These are phyloP conservation scores for Erythrophleum fordii DNA, from an alignment of 306 rosid species.

Conservation along the genomic window DNA sequence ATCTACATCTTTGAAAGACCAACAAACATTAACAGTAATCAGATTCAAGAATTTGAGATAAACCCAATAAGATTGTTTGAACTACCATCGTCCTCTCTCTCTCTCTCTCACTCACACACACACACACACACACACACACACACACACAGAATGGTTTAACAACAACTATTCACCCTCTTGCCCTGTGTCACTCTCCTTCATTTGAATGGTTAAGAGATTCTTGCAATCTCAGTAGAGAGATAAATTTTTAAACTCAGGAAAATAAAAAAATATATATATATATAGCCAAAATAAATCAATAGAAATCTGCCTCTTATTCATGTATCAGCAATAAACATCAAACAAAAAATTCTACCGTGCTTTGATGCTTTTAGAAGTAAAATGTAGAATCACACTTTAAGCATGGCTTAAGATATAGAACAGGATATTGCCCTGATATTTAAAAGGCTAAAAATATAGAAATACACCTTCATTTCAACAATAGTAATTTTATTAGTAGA, in stretches of 20 bases:
- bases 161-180: not conserved
- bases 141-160: not conserved
- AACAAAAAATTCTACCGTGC: not conserved
- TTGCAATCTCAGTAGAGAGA: conserved; percentile 5
- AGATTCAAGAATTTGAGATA: conserved; percentile 30
- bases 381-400: conserved; percentile 14
- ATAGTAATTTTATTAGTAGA: conserved; percentile 14
- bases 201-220: not conserved
- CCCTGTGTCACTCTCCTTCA: not conserved
- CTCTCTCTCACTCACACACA: too few relatives aligned
- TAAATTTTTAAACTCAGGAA: not conserved
- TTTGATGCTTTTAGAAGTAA: conserved; percentile 17
- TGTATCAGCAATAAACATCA: not conserved
- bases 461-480: conserved; percentile 1
- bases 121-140: too few relatives aligned
- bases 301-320: conserved; percentile 2
- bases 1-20: conserved; percentile 72
- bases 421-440: conserved; percentile 1
- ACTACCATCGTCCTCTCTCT: conserved; percentile 1
- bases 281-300: not conserved
- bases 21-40: conserved; percentile 31
- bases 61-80: conserved; percentile 16
- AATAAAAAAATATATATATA: too few relatives aligned
- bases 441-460: not conserved
- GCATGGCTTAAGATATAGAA: not conserved